These are phyloP conservation scores for Lithospermum erythrorhizon DNA, from an alignment of 257 asterid species.

Conservation along the genomic window DNA sequence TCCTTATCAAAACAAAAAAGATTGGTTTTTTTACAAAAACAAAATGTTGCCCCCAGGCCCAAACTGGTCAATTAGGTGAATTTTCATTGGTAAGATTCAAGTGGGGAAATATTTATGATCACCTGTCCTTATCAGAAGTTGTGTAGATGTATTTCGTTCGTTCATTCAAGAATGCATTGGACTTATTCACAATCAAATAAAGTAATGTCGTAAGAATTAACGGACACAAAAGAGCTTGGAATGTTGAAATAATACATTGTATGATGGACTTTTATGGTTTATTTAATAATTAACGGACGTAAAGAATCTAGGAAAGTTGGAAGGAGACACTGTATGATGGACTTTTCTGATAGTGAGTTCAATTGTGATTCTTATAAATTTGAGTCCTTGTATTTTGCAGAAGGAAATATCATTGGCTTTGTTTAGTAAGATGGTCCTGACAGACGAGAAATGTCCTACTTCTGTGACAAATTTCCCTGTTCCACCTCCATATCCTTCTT, in stretches of 20 bases:
- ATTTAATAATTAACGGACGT: not conserved
- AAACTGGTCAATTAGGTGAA: not conserved
- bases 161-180: not conserved
- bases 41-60: not conserved
- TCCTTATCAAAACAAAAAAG: too few species aligned
- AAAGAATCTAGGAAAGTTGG: not conserved
- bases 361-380: not conserved
- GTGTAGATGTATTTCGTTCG: not conserved
- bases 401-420: slow-evolving; percentile 1
- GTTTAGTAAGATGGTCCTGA: slow-evolving; percentile 15
- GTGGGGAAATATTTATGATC: not conserved
- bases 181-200: not conserved
- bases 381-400: slow-evolving; percentile 7
- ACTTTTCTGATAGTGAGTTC: not conserved
- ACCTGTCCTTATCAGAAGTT: not conserved
- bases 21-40: too few species aligned
- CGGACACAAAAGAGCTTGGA: too few species aligned
- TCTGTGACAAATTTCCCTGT: slow-evolving; percentile 26
- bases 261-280: too few species aligned
- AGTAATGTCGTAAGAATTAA: too few species aligned
- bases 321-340: too few species aligned
- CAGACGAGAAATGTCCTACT: slow-evolving; percentile 13
- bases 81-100: not conserved
- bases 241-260: too few species aligned
- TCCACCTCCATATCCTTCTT: slow-evolving; percentile 56